Conservation (phyloP, 2,329 filamentous ascomycete species). For the Xylaria sp. region DNA sequence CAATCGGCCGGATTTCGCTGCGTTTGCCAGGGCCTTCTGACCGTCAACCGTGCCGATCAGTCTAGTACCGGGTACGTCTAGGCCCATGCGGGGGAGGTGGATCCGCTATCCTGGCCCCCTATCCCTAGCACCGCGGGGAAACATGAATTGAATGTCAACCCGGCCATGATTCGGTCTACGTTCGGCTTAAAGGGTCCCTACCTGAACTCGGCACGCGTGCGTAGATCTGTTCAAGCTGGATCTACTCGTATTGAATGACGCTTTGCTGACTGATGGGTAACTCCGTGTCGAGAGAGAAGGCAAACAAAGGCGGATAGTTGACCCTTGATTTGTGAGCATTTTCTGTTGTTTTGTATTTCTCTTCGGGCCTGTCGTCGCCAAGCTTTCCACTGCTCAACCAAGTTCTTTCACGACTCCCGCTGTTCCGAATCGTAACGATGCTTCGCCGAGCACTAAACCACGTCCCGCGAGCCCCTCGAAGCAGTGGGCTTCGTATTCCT, state of each 20-base stretch:
- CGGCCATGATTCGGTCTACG: not conserved
- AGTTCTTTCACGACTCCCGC: not conserved
- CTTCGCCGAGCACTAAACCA: slow-evolving; percentile 33
- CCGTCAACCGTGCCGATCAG: not conserved
- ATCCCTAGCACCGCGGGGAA: not conserved
- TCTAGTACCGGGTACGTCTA: not conserved
- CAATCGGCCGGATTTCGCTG: not conserved
- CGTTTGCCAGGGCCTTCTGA: not conserved
- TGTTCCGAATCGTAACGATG: slow-evolving; percentile 25
- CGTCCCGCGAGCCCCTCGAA: slow-evolving; percentile 34
- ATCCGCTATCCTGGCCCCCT: not conserved
- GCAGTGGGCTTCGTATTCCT: slow-evolving; percentile 5
- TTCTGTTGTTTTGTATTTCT: not conserved
- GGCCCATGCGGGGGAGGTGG: not conserved
- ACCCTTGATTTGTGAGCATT: not conserved
- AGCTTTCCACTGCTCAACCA: too few species aligned
- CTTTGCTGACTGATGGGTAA: not conserved
- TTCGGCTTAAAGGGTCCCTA: not conserved
- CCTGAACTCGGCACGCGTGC: too few species aligned
- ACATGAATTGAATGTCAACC: not conserved
- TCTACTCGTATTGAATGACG: not conserved
- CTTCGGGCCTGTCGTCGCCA: too few species aligned
- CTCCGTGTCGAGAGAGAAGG: too few species aligned
- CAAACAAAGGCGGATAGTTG: not conserved
- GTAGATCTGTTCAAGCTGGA: too few species aligned